Percentiles rank a stretch among this genome's conserved stretches.
phyloP scores from a whole-genome alignment of 2,329 filamentous ascomycete genomes.

The Dryadomyces quercus-mongolicae region DNA sequence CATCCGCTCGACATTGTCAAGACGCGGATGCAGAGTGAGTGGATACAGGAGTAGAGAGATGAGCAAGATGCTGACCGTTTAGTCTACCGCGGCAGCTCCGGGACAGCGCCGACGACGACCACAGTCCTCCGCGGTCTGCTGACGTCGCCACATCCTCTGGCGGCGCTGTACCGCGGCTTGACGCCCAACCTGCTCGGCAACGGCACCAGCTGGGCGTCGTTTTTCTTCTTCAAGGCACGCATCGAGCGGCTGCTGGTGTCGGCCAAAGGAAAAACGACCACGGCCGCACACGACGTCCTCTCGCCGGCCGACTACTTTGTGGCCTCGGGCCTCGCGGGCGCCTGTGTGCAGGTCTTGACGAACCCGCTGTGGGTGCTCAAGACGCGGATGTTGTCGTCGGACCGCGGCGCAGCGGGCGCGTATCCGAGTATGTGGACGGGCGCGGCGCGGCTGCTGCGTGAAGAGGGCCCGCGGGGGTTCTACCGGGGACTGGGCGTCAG shows the following conservation, averaged over 20 bases:
- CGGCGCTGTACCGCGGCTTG: conserved; percentile 77
- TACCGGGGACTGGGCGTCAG: conserved; percentile 79
- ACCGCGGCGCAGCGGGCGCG: conserved; percentile 59
- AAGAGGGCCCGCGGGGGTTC: conserved; percentile 68
- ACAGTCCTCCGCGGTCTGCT: conserved; percentile 38
- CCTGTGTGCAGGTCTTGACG: conserved; percentile 68
- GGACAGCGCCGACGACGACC: conserved; percentile 30
- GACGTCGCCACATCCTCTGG: conserved; percentile 40
- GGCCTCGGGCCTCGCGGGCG: conserved; percentile 58
- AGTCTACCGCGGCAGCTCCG: conserved; percentile 37
- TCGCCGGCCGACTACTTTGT: conserved; percentile 66
- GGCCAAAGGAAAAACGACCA: conserved; percentile 14
- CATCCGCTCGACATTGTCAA: conserved; percentile 95
- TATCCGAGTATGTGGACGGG: conserved; percentile 71
- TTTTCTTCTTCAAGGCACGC: conserved; percentile 67
- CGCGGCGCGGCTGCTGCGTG: conserved; percentile 48
- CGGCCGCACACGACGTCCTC: too few relatives aligned
- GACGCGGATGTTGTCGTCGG: conserved; percentile 88
- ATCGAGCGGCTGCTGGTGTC: conserved; percentile 34
- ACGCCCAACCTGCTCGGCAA: conserved; percentile 88
- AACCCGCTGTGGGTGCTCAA: conserved; percentile 98
- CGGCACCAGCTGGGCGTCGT: conserved; percentile 78
- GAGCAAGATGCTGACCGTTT: neutral
- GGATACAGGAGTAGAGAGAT: neutral
- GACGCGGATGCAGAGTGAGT: conserved; percentile 78